Base-by-base conservation (phyloP, 2,329 filamentous ascomycete genomes). In the Dactylellina drechsleri region DNA sequence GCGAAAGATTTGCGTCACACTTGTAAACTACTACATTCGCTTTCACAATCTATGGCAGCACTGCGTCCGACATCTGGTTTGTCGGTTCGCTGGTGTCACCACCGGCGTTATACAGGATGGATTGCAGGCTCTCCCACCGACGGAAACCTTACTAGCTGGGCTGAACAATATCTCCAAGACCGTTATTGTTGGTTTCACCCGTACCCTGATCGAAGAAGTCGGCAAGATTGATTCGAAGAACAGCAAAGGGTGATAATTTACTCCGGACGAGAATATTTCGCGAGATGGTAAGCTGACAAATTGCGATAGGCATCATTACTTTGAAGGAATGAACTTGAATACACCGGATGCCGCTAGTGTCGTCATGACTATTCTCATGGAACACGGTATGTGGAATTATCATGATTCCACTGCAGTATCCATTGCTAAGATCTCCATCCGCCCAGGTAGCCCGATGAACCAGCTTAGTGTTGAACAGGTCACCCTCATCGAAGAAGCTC, bases 1-100 rank as follows among this genome's bases (percentile, higher is more conserved):
- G 18, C 88, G 88, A 78, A 95, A 95, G 82, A 84, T 94, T 23
- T 91, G 90, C 77, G 90, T 90, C n/a, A 90, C 91, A 5, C 83
- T 94, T 5, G 89, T 90, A 15, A 90, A 90, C 18, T 92, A 90
- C 80, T 93, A 91, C 79, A 84, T 92, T 36, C 90, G 90, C 70
- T 91, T 91, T 76, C 87, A 90, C 10, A 83, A 85, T 10, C 83
- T 86, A 4, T 94, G 91, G 90, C 83, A 84, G n/a, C 83, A 83
- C 59, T 91, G 89, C 76, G 81, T 92, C 40, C 85, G 84, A 43
- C 89, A 91, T 79, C 82, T 92, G n/a, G 79, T 88, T 45, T 83
- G 86, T 66, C 90, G 87, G 66, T 83, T 91, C 23, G 60, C 65
- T 15, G 72, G 72, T 16, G 85, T 83, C 58, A 80, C 82, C 20